These are phyloP conservation scores for Eucalyptus microcorys DNA, from an alignment of 345 rosid species.

Conservation along the genomic window DNA sequence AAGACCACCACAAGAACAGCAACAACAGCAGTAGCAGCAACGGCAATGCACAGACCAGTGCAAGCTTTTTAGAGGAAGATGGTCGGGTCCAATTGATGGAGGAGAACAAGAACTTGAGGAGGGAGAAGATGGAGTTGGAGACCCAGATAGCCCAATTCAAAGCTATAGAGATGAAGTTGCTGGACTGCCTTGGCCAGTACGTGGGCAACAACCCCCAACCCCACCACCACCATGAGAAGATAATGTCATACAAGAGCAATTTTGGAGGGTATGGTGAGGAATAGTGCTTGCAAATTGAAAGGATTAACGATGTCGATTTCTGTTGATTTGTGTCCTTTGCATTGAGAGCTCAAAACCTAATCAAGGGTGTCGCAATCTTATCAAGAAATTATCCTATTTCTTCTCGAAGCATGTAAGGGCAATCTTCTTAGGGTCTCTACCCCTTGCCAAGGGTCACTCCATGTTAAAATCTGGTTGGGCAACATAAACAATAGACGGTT, in stretches of 20 bases:
- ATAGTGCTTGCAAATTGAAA: background rate
- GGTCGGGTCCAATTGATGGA: slow-evolving; percentile 1
- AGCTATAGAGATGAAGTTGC: slow-evolving; percentile 23
- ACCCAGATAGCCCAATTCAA: slow-evolving; percentile 27
- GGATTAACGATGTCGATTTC: background rate
- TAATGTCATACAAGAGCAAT: background rate
- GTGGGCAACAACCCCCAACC: background rate
- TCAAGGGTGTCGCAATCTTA: background rate
- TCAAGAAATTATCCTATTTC: background rate
- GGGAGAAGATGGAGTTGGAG: slow-evolving; percentile 28
- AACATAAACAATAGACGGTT: background rate
- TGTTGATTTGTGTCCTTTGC: background rate
- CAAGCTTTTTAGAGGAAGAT: background rate
- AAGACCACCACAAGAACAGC: background rate
- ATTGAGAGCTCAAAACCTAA: background rate
- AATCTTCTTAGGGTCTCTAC: background rate
- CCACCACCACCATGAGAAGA: background rate
- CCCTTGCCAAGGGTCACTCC: background rate
- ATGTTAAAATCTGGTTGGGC: background rate
- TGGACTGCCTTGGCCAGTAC: slow-evolving; percentile 28
- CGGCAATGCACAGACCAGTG: background rate
- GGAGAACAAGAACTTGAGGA: slow-evolving; percentile 31
- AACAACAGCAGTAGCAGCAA: background rate
- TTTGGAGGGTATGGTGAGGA: background rate
- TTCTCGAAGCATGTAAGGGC: background rate